These are phyloP conservation scores for Delphinella strobiligena DNA, from an alignment of 2,329 filamentous ascomycete species.

Conservation along the genomic window DNA sequence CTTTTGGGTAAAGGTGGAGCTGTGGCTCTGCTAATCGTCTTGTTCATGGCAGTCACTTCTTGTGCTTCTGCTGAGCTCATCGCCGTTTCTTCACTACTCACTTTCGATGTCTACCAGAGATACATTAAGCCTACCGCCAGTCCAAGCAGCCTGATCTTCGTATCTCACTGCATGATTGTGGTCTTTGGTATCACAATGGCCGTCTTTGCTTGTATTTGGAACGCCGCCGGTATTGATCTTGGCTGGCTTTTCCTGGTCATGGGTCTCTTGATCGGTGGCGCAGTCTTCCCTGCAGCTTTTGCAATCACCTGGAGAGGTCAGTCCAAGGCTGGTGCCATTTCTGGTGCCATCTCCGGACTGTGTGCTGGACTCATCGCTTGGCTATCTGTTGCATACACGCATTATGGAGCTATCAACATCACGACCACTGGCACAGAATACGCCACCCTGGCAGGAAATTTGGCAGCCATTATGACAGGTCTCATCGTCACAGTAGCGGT, in stretches of 20 bases:
- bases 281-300: slow-evolving; percentile 23
- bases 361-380: slow-evolving; percentile 25
- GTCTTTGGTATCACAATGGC: slow-evolving; percentile 29
- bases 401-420: slow-evolving; percentile 27
- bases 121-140: slow-evolving; percentile 27
- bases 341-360: slow-evolving; percentile 21
- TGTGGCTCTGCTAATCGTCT: slow-evolving; percentile 12
- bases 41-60: slow-evolving; percentile 20
- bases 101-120: slow-evolving; percentile 29
- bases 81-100: slow-evolving; percentile 26
- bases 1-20: slow-evolving; percentile 15
- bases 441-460: slow-evolving; percentile 26
- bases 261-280: slow-evolving; percentile 30
- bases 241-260: slow-evolving; percentile 30
- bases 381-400: slow-evolving; percentile 22
- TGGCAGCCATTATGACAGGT: slow-evolving; percentile 21
- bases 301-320: slow-evolving; percentile 26
- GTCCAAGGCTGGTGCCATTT: slow-evolving; percentile 21
- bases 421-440: slow-evolving; percentile 26
- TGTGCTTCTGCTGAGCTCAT: slow-evolving; percentile 26
- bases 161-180: slow-evolving; percentile 28
- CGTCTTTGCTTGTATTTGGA: slow-evolving; percentile 20
- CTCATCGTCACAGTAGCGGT: slow-evolving; percentile 17
- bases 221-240: slow-evolving; percentile 26
- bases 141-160: slow-evolving; percentile 24